Conservation (phyloP, 106 monocot genomes). For the Apostasia ramifera region DNA sequence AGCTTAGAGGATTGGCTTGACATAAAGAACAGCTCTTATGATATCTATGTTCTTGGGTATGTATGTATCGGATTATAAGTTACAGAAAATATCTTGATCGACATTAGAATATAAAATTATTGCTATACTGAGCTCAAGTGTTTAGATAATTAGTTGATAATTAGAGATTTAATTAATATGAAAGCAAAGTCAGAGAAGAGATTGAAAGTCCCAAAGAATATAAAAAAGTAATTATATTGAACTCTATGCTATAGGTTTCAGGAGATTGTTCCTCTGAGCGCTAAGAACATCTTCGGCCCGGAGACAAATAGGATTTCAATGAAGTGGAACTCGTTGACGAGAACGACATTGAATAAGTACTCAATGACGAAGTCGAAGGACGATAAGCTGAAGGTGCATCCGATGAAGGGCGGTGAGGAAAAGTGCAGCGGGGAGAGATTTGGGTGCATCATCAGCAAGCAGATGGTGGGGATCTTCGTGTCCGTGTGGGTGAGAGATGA, state of each 20-base stretch:
- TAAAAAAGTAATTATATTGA: too few species aligned
- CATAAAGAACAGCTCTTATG: slow-evolving; percentile 33
- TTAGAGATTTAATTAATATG: too few species aligned
- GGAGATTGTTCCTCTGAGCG: slow-evolving; percentile 64
- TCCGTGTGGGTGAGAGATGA: slow-evolving; percentile 54
- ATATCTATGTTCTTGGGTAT: slow-evolving; percentile 79
- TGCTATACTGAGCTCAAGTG: not conserved
- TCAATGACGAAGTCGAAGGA: slow-evolving; percentile 6
- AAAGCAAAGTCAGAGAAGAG: too few species aligned
- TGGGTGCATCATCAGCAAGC: slow-evolving; percentile 61
- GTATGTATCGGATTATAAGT: not conserved
- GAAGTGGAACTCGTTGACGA: slow-evolving; percentile 54
- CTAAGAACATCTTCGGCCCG: slow-evolving; percentile 49
- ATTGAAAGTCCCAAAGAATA: too few species aligned
- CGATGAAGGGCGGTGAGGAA: slow-evolving; percentile 16
- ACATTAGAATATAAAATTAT: not conserved
- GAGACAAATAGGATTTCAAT: slow-evolving; percentile 23
- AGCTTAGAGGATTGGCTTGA: slow-evolving; percentile 73
- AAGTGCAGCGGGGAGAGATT: slow-evolving; percentile 3
- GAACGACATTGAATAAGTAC: slow-evolving; percentile 38
- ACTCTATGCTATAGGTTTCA: slow-evolving; percentile 47
- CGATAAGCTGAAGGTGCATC: slow-evolving; percentile 41
- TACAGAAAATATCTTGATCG: not conserved
- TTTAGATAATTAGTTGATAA: not conserved
- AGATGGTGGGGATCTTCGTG: slow-evolving; percentile 75